Evolutionary conservation across 371 early-diverging fungal genomes (phyloP).

Genomic region (Lichtheimia hyalospora): DNA sequence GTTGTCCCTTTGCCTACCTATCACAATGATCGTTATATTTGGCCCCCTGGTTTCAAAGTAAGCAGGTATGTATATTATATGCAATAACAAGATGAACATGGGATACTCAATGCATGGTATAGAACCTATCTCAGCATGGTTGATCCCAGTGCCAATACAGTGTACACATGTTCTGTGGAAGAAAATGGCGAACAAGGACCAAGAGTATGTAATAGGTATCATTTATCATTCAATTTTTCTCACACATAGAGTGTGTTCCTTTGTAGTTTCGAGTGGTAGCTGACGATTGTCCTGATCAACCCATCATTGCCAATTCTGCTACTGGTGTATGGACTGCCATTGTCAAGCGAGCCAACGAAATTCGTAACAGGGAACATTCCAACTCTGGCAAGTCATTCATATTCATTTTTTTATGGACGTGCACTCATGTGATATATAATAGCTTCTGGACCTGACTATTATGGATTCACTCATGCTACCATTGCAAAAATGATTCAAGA

Average conservation of each 20-base stretch:
- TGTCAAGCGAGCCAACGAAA: conserved; percentile 72
- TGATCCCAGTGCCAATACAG: conserved; percentile 55
- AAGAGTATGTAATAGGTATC: conserved; percentile 14
- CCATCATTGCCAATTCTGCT: conserved; percentile 74
- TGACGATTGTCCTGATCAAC: conserved; percentile 63
- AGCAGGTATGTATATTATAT: conserved; percentile 36
- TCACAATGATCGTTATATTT: conserved; percentile 90
- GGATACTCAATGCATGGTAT: not conserved
- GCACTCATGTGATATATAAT: not conserved
- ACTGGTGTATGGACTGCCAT: conserved; percentile 90
- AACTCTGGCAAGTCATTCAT: conserved; percentile 49
- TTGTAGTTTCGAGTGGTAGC: conserved; percentile 74
- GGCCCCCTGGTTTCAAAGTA: conserved; percentile 83
- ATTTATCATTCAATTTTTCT: not conserved
- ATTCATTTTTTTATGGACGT: not conserved
- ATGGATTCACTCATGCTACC: conserved; percentile 86
- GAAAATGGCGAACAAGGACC: conserved; percentile 81
- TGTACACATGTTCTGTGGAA: conserved; percentile 73
- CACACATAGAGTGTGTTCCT: not conserved
- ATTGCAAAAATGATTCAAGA: conserved; percentile 90
- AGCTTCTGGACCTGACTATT: conserved; percentile 90
- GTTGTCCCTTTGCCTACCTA: conserved; percentile 77
- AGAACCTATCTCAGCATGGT: conserved; percentile 76
- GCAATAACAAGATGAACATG: no score
- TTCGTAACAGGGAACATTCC: conserved; percentile 77